Conservation (phyloP, 129 eudicot species). For the Kitagawia praeruptora region DNA sequence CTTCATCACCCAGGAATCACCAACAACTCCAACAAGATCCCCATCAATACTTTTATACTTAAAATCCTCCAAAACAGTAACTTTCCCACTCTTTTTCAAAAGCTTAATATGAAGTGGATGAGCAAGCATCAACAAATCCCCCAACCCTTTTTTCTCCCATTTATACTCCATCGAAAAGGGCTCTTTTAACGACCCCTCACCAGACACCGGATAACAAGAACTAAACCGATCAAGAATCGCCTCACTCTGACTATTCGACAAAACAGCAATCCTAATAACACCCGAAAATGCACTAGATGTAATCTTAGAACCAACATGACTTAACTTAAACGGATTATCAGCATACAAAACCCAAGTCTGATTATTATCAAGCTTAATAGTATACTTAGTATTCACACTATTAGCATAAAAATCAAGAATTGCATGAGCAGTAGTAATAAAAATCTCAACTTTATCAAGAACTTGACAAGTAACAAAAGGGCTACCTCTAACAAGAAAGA, state of each 20-base stretch:
- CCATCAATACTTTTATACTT: slow-evolving; percentile 74
- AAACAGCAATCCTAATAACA: slow-evolving; percentile 46
- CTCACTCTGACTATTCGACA: slow-evolving; percentile 37
- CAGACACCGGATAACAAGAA: slow-evolving; percentile 70
- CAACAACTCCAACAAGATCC: slow-evolving; percentile 82
- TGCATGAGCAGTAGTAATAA: slow-evolving; percentile 64
- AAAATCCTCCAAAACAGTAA: slow-evolving; percentile 45
- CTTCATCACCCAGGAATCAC: slow-evolving; percentile 75
- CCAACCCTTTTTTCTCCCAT: slow-evolving; percentile 72
- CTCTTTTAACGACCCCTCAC: slow-evolving; percentile 35
- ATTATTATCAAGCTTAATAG: slow-evolving; percentile 47
- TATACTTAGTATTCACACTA: slow-evolving; percentile 35
- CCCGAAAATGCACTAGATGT: slow-evolving; percentile 49
- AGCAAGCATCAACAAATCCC: slow-evolving; percentile 73
- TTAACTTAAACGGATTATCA: slow-evolving; percentile 39
- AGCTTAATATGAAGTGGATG: slow-evolving; percentile 73
- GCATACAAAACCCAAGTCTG: slow-evolving; percentile 84
- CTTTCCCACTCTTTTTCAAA: slow-evolving; percentile 24
- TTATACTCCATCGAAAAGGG: slow-evolving; percentile 64
- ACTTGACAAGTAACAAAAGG: slow-evolving; percentile 63
- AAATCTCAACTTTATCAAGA: slow-evolving; percentile 16
- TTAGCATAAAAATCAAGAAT: slow-evolving; percentile 45
- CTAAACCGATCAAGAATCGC: slow-evolving; percentile 62
- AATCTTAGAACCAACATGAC: slow-evolving; percentile 34
- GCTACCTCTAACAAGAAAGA: slow-evolving; percentile 80